Percentiles rank a stretch among this genome's conserved stretches.
Conservation (phyloP, 805 yeast genomes). For the Debaryomyces tyrocola region DNA sequence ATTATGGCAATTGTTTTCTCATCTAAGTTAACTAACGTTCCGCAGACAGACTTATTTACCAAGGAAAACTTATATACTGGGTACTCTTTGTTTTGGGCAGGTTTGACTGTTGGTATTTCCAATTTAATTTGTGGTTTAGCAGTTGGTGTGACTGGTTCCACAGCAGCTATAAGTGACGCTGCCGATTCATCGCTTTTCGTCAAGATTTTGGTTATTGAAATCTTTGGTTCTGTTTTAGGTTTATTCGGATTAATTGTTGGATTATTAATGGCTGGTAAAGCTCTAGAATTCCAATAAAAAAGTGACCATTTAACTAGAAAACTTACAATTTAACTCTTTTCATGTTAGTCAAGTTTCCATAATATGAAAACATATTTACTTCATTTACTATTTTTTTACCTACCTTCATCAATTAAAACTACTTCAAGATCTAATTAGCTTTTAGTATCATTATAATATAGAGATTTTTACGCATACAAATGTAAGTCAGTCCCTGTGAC, state of each 20-base stretch:
- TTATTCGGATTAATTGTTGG: conserved; percentile 98
- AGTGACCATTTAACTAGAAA: background rate
- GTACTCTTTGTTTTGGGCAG: conserved; percentile 96
- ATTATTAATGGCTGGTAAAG: conserved; percentile 93
- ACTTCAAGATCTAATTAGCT: background rate
- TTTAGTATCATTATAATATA: background rate
- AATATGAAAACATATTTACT: too few relatives aligned
- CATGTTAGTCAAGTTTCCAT: too few relatives aligned
- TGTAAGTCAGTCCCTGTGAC: background rate
- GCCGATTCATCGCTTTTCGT: conserved; percentile 95
- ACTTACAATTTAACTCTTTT: too few relatives aligned
- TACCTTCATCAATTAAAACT: too few relatives aligned
- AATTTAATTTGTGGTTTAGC: conserved; percentile 96
- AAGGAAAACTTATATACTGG: conserved; percentile 91
- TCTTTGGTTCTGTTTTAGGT: conserved; percentile 95
- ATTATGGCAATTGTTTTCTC: conserved; percentile 97
- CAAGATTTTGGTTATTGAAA: conserved; percentile 93
- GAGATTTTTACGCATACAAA: background rate
- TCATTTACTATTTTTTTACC: too few relatives aligned
- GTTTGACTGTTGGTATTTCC: conserved; percentile 89
- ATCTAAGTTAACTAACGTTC: conserved; percentile 75
- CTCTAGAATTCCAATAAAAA: conserved; percentile 74
- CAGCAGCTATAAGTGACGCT: conserved; percentile 98
- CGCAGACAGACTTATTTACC: conserved; percentile 63
- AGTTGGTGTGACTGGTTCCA: conserved; percentile 96